phyloP scores from a whole-genome alignment of 176 grass and related monocot genomes.

The Luzula sylvatica region DNA sequence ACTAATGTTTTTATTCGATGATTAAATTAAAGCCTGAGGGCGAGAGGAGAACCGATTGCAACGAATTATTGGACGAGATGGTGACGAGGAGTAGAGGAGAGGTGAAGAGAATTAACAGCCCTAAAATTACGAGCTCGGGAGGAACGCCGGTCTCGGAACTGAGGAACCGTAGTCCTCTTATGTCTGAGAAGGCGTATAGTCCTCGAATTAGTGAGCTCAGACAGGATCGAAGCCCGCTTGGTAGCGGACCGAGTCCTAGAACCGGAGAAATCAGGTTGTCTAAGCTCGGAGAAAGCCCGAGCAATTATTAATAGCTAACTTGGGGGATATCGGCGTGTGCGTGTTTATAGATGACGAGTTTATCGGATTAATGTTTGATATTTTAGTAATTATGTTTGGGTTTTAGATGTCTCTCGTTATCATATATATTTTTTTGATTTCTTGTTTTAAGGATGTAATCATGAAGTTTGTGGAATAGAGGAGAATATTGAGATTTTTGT shows the following conservation, averaged over 20 bases:
- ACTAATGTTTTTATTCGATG: neutral
- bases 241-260: slow-evolving; percentile 32
- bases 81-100: slow-evolving; percentile 90
- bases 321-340: neutral
- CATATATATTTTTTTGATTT: neutral
- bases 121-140: slow-evolving; percentile 81
- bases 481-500: too few species aligned
- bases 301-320: slow-evolving; percentile 17
- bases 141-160: slow-evolving; percentile 61
- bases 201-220: slow-evolving; percentile 51
- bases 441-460: neutral
- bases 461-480: too few species aligned
- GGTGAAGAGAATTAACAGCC: slow-evolving; percentile 82
- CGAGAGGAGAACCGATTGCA: slow-evolving; percentile 38
- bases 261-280: slow-evolving; percentile 36
- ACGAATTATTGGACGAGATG: slow-evolving; percentile 75
- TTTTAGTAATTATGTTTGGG: neutral
- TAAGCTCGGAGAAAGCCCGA: slow-evolving; percentile 35
- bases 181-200: slow-evolving; percentile 73
- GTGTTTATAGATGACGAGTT: slow-evolving; percentile 1
- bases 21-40: slow-evolving; percentile 45
- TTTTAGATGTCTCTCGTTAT: neutral
- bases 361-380: slow-evolving; percentile 13
- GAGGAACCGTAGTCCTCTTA: slow-evolving; percentile 59
- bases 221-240: slow-evolving; percentile 33